Base-by-base conservation (phyloP, 2,329 filamentous ascomycete genomes). In the Penicillium sp. region DNA sequence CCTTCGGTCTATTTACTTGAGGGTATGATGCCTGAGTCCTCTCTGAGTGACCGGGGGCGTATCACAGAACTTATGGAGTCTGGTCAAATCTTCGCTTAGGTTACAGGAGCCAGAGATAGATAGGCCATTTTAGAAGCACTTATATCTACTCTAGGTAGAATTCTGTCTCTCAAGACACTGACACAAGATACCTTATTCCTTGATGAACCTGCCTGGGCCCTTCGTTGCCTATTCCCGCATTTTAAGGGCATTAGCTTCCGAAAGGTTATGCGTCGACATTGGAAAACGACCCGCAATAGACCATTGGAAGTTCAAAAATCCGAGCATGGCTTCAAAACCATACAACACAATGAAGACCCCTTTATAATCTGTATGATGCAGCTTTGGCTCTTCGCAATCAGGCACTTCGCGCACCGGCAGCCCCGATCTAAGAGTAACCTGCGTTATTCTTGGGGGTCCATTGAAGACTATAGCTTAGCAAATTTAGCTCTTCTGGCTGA, bases 81-180 rank as follows among this genome's bases (percentile, higher is more conserved):
- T 3, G 22, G 39, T 11, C 19, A 14, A n/a, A 24, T 56, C 19
- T 56, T 56, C n/a, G 31, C 49, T 13, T 13, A 44, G 29, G n/a
- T 56, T 13, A 19, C 26, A 5, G 27, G 22, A 10, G 39, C 22
- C 2, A 11, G 13, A 4, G 44, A 56, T 2, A 44, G 49, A 44
- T 26, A 16, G 11, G 21, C 16, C 4, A 22, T 59, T 11, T 10
- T 14, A 27, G 24, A 52, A n/a, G 5, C 29, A 11, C 37, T 59
- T n/a, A 39, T 42, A 2, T 44, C 48, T n/a, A 50, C 39, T 16
- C 31, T 31, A 2, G 27, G 53, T 13, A 55, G 56, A 42, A 52
- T 59, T 16, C 37, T 52, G 9, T 49, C 52, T 22, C 19, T 59
- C 4, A 52, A 59, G 31, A 59, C 52, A n/a, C 49, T 58, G 1